Percentiles rank a stretch among this genome's conserved stretches.
Evolutionary conservation across 257 asterid species (phyloP).

Genomic region (Solanum peruvianum): DNA sequence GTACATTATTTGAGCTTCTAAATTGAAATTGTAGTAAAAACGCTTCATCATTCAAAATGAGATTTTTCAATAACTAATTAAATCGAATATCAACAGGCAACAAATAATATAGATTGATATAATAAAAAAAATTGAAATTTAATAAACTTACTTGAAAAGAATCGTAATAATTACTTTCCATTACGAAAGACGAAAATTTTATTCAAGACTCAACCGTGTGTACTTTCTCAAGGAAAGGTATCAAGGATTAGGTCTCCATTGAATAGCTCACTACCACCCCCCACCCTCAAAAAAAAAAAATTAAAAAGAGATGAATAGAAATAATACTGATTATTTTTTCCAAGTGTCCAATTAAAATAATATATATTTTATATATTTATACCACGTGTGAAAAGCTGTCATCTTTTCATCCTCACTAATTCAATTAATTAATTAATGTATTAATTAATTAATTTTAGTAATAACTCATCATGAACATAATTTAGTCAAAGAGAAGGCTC

Average conservation of each 20-base stretch:
- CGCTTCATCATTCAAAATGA: not conserved
- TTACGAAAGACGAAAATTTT: not conserved
- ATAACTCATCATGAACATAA: not conserved
- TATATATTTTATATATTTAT: not conserved
- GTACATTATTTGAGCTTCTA: not conserved
- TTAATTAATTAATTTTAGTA: not conserved
- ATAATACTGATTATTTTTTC: not conserved
- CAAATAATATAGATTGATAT: not conserved
- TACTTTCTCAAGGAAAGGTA: not conserved
- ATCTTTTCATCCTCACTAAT: not conserved
- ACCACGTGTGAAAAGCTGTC: constrained; percentile 2
- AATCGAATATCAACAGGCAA: not conserved
- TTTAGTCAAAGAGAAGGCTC: not conserved
- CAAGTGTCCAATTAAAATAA: not conserved
- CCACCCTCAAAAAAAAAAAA: rapidly evolving
- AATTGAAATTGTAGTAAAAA: not conserved
- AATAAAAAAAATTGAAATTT: not conserved
- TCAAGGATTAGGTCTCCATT: not conserved
- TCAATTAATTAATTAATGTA: not conserved
- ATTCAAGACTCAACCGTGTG: not conserved
- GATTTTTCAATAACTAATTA: not conserved
- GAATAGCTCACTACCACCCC: not conserved
- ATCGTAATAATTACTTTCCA: not conserved
- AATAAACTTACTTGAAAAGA: not conserved
- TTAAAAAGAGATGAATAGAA: not conserved